Evolutionary conservation across 352 stramenopile species (phyloP), one percentile per base, ranked within the genome.

Genomic region (Phytophthora syringae): DNA sequence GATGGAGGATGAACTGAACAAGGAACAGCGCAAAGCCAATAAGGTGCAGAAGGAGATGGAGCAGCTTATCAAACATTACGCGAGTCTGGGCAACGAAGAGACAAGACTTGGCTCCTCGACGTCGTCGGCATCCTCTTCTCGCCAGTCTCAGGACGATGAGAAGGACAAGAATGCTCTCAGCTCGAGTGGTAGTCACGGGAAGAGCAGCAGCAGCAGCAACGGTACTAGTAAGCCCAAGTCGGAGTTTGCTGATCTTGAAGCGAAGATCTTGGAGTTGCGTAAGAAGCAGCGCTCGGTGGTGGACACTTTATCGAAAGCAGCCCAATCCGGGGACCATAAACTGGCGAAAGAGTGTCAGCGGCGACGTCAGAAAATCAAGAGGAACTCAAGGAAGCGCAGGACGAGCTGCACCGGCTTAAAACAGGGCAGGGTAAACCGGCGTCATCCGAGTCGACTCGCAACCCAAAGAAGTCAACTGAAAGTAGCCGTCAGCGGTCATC

Each of bases 11-110:
- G 88, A 96, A 37, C 55, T 96, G 18, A 67, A 73, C 37, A 94
- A 94, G 60, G 84, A 94, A 61, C 84, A 93, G 62, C 80, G 81
- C 45, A 94, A 93, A 52, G 75, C 85, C 25, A 65, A 70, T 16
- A 82, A 84, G 44, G 82, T 96, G 20, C 77, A 92, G 54, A 88
- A 90, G 40, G 88, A 96, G 53, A 93, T 94, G 83, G 83, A 92
- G 40, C 86, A 94, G 66, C 80, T 94, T 40, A 92, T 84, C 48
- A 86, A 89, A 52, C 86, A 94, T 43, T 77, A 92, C 28, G 64
- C 75, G 15, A 82, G 67, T 51, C 66, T 78, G 28, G 67, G 57
- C 21, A 72, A 55, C 9, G 70, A 75, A 27, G 70, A 78, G 13
- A 21, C 60, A 18, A 84, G 74, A 11, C 49, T 93, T 12, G 72